Base-by-base conservation (phyloP, 139 green algal genomes). In the Eudorina sp. region DNA sequence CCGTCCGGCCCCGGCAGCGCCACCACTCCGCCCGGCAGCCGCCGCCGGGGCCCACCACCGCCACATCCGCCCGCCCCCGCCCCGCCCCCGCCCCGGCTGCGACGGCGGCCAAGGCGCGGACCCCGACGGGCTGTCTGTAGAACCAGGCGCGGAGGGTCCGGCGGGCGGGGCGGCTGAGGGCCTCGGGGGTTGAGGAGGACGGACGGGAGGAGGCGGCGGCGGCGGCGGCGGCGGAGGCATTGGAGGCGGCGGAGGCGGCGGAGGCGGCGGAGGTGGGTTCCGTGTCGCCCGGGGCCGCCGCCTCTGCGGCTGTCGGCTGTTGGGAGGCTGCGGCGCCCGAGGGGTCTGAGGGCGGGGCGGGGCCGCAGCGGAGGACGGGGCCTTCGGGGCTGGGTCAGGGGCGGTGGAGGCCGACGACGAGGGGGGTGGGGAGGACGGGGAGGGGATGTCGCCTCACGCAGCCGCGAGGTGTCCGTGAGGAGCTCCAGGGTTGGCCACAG, bases 91-190 rank as follows among this genome's bases (percentile, higher is more conserved):
- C 78, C 9, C 1, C 0, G 18, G 27, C 21, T 8, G 64, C 64
- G 23, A 27, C 64, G 6, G 64, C n/a, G 27, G 5, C 68, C 19
- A 34, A 19, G 36, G 3, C 34, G 2, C 34, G 16, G 36, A 29
- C 34, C 18, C 31, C 70, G 25, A 69, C 45, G 16, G 29, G 81
- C 64, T 87, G 81, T 0, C 45, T 43, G 81, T 77, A 87, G 66
- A 87, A 78, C 64, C 64, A 87, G 7, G 81, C 81, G 9, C 64
- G 64, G 45, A 87, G 81, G 34, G 64, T 64, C 19, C 81, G 62
- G 0, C n/a, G 81, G 81, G 23, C 45, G 38, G 23, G 0, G 14
- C 38, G 14, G 23, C 43, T n/a, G n/a, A n/a, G n/a, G 62, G 73
- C 14, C 6, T 2, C 45, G 29, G 45, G 11, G 4, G 6, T 62